Evolutionary conservation across 306 rosid genomes (phyloP), one percentile per base, ranked within the genome.

Genomic region (Arachis stenosperma): DNA sequence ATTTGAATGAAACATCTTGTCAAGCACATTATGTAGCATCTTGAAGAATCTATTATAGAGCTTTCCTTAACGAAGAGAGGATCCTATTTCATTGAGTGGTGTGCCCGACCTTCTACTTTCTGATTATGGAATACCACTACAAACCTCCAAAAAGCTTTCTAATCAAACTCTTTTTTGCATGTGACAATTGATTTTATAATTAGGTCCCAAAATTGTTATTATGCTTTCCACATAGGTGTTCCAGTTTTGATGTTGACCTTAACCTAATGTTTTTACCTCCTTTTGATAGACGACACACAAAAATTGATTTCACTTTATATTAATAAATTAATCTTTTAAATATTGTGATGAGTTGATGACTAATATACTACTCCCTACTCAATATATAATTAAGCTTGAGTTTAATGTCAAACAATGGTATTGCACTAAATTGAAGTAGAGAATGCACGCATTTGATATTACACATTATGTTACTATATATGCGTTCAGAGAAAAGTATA

Each of bases 231-330:
- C 86, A 60, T 59, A 10, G 39, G 80, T 73, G 59, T 68, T 71
- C 64, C 52, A 64, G 75, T 70, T 68, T 58, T 61, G 88, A 82
- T 71, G 82, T 67, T 39, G 85, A 89, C 89, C 43, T 59, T 61
- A 67, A 82, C 88, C 93, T 76, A 84, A 84, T 64, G 57, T 50
- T 37, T 63, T 67, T 50, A 63, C 52, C 44, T 10, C 44, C 77
- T 33, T 36, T 50, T 33, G 29, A 76, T 41, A 27, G 60, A 58
- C 33, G 73, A 63, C 79, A 64, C 36, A 39, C 12, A 57, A 55
- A 67, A 59, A 47, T 42, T 47, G 10, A 46, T 64, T 69, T 77
- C 3, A 60, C 73, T 64, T 29, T 63, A 52, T 17, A 22, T 50
- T 22, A 60, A 33, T 33, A 33, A 33, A 33, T 33, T 33, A 33